Evolutionary conservation across 345 rosid genomes (phyloP), one percentile per base, ranked within the genome.

Genomic region (Aegle marmelos): DNA sequence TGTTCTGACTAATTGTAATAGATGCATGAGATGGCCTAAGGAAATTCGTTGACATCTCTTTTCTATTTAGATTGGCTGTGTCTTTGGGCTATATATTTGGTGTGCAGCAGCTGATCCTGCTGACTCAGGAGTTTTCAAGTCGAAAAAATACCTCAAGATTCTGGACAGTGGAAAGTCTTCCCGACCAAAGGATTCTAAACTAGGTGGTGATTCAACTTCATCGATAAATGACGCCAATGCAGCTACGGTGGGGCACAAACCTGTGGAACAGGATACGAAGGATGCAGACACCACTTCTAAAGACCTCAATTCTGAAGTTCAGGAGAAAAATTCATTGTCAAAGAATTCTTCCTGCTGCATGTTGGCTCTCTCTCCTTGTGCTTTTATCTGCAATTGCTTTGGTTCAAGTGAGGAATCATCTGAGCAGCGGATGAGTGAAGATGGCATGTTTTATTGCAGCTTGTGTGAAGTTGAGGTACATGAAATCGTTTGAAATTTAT

Each of bases 361-460:
- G 3, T 80, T 84, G 83, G 82, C 89, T 76, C 83, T 90, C 68
- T 76, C 80, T 70, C 97, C 97, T 79, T 96, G 97, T 83, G 90
- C 92, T 78, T 82, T 84, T 69, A 59, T 90, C 60, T 89, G 95
- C 88, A 83, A 86, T 65, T 83, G 86, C 79, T 90, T 83, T 80
- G 66, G 82, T 80, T 83, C 90, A 25, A 80, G 83, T 10, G 88
- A 88, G 41, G 89, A 92, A 80, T 86, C 92, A 82, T 86, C 93
- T 41, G 92, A 91, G 81, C 96, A 83, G 67, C 90, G 89, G 59
- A 84, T 76, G 79, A 94, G 94, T 25, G 98, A 96, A 86, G 99
- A 96, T 80, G 99, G 98, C 79, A 91, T 94, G 99, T 96, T 91
- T 86, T 96, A 89, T 80, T 96, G 98, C 85, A 94, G 97, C 81